These are phyloP conservation scores for Starmerella vaccinii DNA, from an alignment of 805 yeast species.

Conservation along the genomic window DNA sequence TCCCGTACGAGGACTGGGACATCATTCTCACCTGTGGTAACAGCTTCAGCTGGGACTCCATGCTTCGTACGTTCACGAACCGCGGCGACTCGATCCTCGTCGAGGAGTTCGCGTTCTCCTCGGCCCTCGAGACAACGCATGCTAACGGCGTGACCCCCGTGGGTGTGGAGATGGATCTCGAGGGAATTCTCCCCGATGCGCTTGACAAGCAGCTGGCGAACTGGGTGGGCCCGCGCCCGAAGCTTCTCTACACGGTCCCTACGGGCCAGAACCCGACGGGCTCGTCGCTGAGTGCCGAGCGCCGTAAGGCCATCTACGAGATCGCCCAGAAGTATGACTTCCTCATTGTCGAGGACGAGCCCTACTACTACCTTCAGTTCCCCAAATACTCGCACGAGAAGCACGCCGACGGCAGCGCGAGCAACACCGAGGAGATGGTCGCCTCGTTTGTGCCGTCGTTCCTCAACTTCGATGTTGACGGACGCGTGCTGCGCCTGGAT, in stretches of 20 bases:
- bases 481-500: conserved; percentile 81
- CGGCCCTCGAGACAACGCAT: conserved; percentile 70
- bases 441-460: conserved; percentile 63
- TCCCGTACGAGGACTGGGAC: conserved; percentile 61
- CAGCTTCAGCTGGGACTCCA: conserved; percentile 79
- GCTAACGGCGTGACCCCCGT: conserved; percentile 59
- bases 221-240: conserved; percentile 49
- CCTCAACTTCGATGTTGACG: conserved; percentile 67
- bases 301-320: conserved; percentile 66
- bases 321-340: conserved; percentile 78
- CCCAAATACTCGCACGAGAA: conserved; percentile 26
- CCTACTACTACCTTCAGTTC: conserved; percentile 82
- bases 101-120: conserved; percentile 76
- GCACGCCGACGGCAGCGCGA: conserved; percentile 20
- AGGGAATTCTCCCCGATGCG: conserved; percentile 65
- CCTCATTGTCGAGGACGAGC: conserved; percentile 87
- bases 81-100: conserved; percentile 72
- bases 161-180: conserved; percentile 67
- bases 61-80: conserved; percentile 62
- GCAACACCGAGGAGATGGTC: conserved; percentile 54
- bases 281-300: conserved; percentile 59
- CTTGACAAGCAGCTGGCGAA: conserved; percentile 48
- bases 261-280: conserved; percentile 99
- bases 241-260: conserved; percentile 75
- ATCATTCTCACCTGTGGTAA: conserved; percentile 64